Conservation (phyloP, 169 alveolate genomes). For the Miamiensis avidus region DNA sequence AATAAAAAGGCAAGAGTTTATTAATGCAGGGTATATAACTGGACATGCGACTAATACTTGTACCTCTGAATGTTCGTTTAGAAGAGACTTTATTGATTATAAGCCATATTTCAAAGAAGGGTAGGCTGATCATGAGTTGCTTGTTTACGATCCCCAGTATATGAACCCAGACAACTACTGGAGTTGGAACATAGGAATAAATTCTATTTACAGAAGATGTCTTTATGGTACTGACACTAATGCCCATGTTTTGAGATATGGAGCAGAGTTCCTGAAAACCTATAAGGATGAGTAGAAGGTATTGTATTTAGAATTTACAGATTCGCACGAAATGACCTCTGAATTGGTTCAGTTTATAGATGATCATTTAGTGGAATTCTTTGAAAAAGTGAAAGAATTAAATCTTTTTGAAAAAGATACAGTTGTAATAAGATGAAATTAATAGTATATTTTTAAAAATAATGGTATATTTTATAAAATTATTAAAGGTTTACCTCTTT, state of each 20-base stretch:
- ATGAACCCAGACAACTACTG: not conserved
- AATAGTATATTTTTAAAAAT: no score
- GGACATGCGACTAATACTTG: not conserved
- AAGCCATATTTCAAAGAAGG: not conserved
- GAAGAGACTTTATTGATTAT: not conserved
- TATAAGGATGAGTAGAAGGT: not conserved
- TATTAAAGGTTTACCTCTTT: no score
- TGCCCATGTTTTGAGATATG: not conserved
- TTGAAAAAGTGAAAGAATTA: no score
- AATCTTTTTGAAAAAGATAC: no score
- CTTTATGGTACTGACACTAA: not conserved
- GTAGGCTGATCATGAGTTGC: not conserved
- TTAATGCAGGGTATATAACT: not conserved
- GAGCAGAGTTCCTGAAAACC: not conserved
- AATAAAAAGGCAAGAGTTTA: not conserved
- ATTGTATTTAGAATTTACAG: not conserved
- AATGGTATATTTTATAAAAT: no score
- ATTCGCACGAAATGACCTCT: no score
- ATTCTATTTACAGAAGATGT: not conserved
- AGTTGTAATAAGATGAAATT: no score
- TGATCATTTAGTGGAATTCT: no score
- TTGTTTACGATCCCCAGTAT: not conserved
- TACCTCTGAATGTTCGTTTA: not conserved
- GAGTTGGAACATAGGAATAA: not conserved
- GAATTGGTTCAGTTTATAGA: no score